These are phyloP conservation scores for Excoecaria agallocha DNA, from an alignment of 345 rosid genomes.

Conservation along the genomic window DNA sequence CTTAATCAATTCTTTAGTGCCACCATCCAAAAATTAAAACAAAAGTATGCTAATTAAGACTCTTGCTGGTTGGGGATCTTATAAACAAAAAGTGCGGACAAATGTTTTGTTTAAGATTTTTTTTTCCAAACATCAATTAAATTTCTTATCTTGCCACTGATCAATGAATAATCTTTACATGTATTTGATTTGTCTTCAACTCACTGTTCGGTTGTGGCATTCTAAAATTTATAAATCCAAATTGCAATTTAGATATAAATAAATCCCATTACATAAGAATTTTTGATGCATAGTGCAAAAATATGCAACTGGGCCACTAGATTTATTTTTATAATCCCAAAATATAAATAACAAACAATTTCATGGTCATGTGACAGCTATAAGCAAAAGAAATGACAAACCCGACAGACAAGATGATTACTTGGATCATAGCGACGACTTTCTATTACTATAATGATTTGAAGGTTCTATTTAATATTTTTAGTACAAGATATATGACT, in stretches of 20 bases:
- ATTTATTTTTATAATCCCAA: not conserved
- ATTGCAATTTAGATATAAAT: not conserved
- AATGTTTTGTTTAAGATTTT: constrained; percentile 9
- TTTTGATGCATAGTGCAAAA: not conserved
- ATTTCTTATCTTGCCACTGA: too few species aligned
- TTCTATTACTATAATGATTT: not conserved
- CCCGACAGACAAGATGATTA: not conserved
- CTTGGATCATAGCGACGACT: not conserved
- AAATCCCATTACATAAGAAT: not conserved
- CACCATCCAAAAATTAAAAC: not conserved
- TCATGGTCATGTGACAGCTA: not conserved
- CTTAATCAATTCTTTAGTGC: not conserved
- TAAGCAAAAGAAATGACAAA: constrained; percentile 8
- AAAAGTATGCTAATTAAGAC: too few species aligned
- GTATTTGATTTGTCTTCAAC: constrained; percentile 6
- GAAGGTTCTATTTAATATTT: not conserved
- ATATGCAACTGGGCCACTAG: not conserved
- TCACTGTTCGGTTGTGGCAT: not conserved
- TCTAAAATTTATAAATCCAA: not conserved
- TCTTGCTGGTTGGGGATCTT: not conserved
- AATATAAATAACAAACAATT: not conserved
- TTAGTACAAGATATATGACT: not conserved
- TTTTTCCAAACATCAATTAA: constrained; percentile 3
- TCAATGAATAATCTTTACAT: not conserved
- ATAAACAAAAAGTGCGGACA: not conserved